Base-by-base conservation (phyloP, 306 rosid genomes). In the Bauhinia variegata region DNA sequence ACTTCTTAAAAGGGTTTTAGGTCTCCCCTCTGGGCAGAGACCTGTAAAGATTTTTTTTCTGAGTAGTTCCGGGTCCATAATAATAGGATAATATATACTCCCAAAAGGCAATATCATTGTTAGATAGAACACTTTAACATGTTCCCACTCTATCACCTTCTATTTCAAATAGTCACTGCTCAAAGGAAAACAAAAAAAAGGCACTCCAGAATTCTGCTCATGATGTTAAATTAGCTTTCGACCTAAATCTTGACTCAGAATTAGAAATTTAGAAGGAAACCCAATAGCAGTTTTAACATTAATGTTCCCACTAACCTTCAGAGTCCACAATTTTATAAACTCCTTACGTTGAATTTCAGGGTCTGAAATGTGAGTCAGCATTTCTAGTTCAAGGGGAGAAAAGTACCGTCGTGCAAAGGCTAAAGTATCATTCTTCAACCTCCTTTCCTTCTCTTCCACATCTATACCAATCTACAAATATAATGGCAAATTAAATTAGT, bases 401-500 rank as follows among this genome's bases (percentile, higher is more conserved):
- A 89, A 86, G 78, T 83, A 92, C 54, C 96, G 85, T 59, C 75
- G 71, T 23, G 96, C 96, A 75, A 92, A 92, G 36, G 88, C 81
- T 78, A 92, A 69, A 62, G 84, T 62, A 72, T 81, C 72, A 78
- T 82, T 88, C 77, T 84, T 92, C 65, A 86, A 78, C 55, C 64
- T 89, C 82, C 98, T 69, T 34, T 80, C 71, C 72, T 93, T 89
- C 67, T 86, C 95, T 80, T 93, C 98, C 71, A 88, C 91, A 78
- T 93, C 98, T 44, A 93, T 77, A 50, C 96, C 98, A 63, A 93
- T 89, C 97, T 93, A 75, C 48, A 83, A 69, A 38, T 8, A 33
- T 42, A 54, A 46, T 37, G 51, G 47, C 30, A 47, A 75, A 60
- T 68, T 71, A 36, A 54, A 50, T 68, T 42, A 49, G 74, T 67